Evolutionary conservation across 768 basidiomycete genomes (phyloP), one percentile per base, ranked within the genome.

Genomic region (Neoboletus subvelutipes): DNA sequence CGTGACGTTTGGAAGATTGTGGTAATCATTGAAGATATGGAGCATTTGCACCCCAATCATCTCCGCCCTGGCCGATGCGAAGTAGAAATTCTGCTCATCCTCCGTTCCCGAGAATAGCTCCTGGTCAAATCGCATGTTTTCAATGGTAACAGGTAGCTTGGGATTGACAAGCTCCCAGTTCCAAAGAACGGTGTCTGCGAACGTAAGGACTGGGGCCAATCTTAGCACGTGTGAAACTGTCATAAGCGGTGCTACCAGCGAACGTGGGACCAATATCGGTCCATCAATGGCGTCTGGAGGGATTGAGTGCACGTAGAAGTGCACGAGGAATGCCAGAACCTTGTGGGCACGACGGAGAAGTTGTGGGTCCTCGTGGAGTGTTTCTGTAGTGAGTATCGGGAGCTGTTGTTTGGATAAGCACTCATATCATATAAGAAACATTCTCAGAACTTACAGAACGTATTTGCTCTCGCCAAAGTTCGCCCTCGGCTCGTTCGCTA

Each of bases 181-280:
- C 92, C 93, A 99, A 1, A 98, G 80, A 15, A 99, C 95, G 18
- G 92, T 94, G 69, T 97, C 96, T 28, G 95, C 91, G 68, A 94
- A 99, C 0, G 95, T 99, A 61, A 98, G 78, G 59, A 99, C 84
- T 5, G 96, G 96, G 7, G 95, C 94, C n/a, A 95, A 86, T 50
- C 84, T 85, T 41, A 99, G 80, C 50, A 80, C 73, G 11, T 80
- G 79, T 15, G 93, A 96, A 46, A 96, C 84, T 18, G 80, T 67
- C 29, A 91, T 81, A 29, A 97, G 78, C 0, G 96, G 95, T 24
- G 90, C 72, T 1, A 92, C 81, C 40, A 99, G 77, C 11, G 87
- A 80, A 57, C 82, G 78, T 3, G 96, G 96, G 34, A 99, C 83
- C 50, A 80, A 65, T 40, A 85, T 72, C 1, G 83, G 70, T 37